Conservation (phyloP, 768 basidiomycete genomes). For the Leccinum broughii region DNA sequence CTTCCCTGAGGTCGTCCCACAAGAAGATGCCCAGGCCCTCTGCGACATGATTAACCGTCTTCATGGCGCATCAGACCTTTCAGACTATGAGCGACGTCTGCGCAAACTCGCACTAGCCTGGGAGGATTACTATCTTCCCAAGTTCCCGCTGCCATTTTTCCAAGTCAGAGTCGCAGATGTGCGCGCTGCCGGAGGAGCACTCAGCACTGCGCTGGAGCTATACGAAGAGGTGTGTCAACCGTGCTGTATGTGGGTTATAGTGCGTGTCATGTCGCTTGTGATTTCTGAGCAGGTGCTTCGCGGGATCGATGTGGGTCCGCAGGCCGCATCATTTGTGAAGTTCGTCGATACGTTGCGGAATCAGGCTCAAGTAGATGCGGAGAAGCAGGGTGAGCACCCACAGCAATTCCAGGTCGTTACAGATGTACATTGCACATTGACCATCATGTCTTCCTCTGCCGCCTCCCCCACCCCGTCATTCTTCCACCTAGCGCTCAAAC, state of each 20-base stretch:
- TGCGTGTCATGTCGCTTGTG: constrained; percentile 1
- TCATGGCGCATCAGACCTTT: constrained; percentile 18
- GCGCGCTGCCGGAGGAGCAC: constrained; percentile 31
- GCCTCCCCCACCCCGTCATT: not conserved
- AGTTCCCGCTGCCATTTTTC: constrained; percentile 32
- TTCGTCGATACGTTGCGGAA: constrained; percentile 30
- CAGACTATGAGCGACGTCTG: constrained; percentile 22
- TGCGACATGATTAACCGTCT: constrained; percentile 17
- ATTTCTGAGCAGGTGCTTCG: constrained; percentile 22
- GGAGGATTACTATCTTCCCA: constrained; percentile 35
- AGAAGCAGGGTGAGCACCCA: constrained; percentile 26
- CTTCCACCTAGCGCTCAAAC: constrained; percentile 16
- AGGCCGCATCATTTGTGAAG: constrained; percentile 19
- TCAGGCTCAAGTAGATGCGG: constrained; percentile 26
- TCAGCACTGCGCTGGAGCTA: constrained; percentile 30
- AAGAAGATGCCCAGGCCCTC: constrained; percentile 24
- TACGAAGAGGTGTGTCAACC: constrained; percentile 30
- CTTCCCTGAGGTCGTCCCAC: constrained; percentile 23
- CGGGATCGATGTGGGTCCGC: constrained; percentile 19
- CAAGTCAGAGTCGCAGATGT: constrained; percentile 35
- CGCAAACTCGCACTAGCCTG: constrained; percentile 31
- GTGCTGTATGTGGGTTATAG: not conserved
- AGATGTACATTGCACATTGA: constrained; percentile 1
- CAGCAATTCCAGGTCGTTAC: not conserved
- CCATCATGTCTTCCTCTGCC: not conserved